Evolutionary conservation across 176 grass and related monocot species (phyloP), one percentile per base, ranked within the genome.

Genomic region (Otatea glauca): DNA sequence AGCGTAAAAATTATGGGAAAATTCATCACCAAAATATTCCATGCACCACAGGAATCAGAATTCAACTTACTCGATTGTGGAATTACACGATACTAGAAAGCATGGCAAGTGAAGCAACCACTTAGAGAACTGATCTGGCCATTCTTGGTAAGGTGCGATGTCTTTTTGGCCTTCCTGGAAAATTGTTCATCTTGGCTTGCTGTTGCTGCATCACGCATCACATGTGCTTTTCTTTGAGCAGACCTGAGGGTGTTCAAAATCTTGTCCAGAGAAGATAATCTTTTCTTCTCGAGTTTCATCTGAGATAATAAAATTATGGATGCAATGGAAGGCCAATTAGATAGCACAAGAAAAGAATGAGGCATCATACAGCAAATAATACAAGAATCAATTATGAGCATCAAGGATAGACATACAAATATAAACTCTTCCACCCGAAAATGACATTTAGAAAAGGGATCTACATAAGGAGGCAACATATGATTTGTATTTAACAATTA

Each of bases 271-370:
- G 95, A 97, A 68, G 88, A 92, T 25, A 92, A 97, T 65, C 86
- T 88, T 87, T 94, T 97, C 82, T 90, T 97, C 80, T 97, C 95
- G 4, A 94, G 84, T 72, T 97, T 97, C 55, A 94, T 91, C 95
- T 97, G 88, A 75, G 1, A 35, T 41, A 21, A 79, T 53, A 70
- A 14, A 85, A 83, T 44, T 78, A 48, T 70, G 29, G 50, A 48
- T 39, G 18, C 3, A 84, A 66, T 68, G 15, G 14, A 85, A 77
- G 51, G 4, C 67, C 48, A 83, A 80, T 45, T 76, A 43, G 39
- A 86, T 20, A 55, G 34, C 6, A 77, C 29, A 68, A 61, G 32
- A n/a, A 47, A 89, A 37, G 8, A 76, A 77, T 72, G 5, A 32
- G 21, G 5, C 42, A 41, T 69, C 24, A 6, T 70, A 29, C 25